Base-by-base conservation (phyloP, 2,329 filamentous ascomycete species). In the Hypoxylon sp. region DNA sequence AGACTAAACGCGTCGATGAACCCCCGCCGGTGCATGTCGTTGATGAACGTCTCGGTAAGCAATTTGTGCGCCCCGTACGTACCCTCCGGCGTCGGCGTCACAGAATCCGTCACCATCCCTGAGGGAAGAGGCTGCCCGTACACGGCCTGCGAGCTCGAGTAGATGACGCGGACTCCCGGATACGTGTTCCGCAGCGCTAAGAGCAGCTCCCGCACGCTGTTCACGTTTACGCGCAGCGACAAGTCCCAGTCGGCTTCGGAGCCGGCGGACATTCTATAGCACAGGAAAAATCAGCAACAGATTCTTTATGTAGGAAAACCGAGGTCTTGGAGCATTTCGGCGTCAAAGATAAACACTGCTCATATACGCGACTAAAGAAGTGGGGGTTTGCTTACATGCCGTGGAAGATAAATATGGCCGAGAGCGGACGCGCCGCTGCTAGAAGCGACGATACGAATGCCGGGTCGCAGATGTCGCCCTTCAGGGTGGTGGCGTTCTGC, bases 11-110 rank as follows among this genome's bases (percentile, higher is more conserved):
- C 87, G 59, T 86, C 84, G 59, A 89, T 81, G 57, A 84, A 82
- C 0, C 85, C 84, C 53, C 84, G 80, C 22, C 87, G 80, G 56
- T 86, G 86, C 74, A 88, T 85, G 65, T 89, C 87, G 75, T 89
- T 89, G 71, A 90, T 73, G 7, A 89, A 78, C 1, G 83, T 80
- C 76, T 90, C 87, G 59, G 83, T 85, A 74, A 88, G 82, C 63
- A 89, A 78, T 74, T 90, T 89, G 74, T 88, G 85, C 4, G 85
- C 82, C 32, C 87, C 87, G 72, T 89, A 89, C 13, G 85, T 87
- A 39, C 83, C 84, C 71, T 88, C 83, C 0, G 87, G 87, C 37
- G 85, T 88, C 3, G 87, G 85, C 34, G 79, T 79, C 20, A 84
- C 79, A 49, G 69, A 74, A 67, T 86, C 83, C 2, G 79, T 81